Conservation (phyloP, 495 filamentous ascomycete species). For the Talaromyces nanjingensis region DNA sequence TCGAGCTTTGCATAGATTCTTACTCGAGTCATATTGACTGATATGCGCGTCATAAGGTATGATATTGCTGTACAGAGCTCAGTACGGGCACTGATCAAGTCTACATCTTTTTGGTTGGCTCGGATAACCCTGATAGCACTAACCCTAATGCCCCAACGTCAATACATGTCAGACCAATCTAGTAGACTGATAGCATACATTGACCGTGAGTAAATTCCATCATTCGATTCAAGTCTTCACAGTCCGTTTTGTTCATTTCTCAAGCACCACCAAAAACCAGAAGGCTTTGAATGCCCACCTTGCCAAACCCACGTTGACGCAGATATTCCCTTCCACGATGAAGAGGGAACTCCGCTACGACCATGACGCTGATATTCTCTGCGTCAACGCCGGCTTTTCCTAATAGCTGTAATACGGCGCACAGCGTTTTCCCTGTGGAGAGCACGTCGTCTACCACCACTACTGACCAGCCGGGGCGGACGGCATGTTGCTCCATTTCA, state of each 20-base stretch:
- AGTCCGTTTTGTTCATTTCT: constrained; percentile 1
- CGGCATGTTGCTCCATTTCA: constrained; percentile 43
- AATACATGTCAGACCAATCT: too few species aligned
- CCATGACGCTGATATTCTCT: constrained; percentile 45
- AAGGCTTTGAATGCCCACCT: constrained; percentile 50
- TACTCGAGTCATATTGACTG: too few species aligned
- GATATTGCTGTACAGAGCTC: too few species aligned
- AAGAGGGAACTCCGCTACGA: constrained; percentile 56
- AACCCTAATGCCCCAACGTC: too few species aligned
- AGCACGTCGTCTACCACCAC: constrained; percentile 62
- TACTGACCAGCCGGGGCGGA: constrained; percentile 39
- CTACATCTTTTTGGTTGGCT: too few species aligned
- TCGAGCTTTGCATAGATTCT: too few species aligned
- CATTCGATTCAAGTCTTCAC: not conserved
- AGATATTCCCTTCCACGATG: constrained; percentile 50
- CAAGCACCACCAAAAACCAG: constrained; percentile 48
- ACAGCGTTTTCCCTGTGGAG: constrained; percentile 53
- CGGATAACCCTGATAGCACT: too few species aligned
- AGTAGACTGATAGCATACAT: too few species aligned
- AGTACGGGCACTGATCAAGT: too few species aligned
- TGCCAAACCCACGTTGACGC: constrained; percentile 48
- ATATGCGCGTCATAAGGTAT: too few species aligned
- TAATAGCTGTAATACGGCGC: constrained; percentile 48
- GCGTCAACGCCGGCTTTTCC: constrained; percentile 32
- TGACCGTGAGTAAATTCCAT: not conserved